Evolutionary conservation across 768 basidiomycete genomes (phyloP), one percentile per base, ranked within the genome.

Genomic region (Krasilnikovozyma curviuscula): DNA sequence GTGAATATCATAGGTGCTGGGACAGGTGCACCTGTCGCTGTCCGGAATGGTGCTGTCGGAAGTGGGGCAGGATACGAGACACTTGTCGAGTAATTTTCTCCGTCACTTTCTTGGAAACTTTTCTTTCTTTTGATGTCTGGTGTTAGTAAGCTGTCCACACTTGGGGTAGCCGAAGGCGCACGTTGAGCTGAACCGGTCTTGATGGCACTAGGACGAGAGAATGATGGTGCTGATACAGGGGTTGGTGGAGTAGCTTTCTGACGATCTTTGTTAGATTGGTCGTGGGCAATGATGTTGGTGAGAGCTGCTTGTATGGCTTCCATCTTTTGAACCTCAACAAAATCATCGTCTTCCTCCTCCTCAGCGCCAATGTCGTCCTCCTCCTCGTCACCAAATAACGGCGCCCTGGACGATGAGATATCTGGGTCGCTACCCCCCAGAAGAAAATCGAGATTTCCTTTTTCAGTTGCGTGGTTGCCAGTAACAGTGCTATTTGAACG

Each of bases 281-380:
- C 43, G 33, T 80, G 70, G 3, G 85, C 84, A 58, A 98, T 88
- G 61, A 98, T 95, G 60, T 91, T 84, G 9, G 83, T 88, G 53
- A 98, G 68, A 4, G 93, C 93, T 7, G 88, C 88, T 57, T 88
- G 86, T 18, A 97, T 93, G 3, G 91, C 89, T 57, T 88, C 85
- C 76, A 97, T 93, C 32, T 85, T 72, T 55, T 80, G 72, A 44
- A 80, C 74, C 62, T 91, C 68, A 16, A 67, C 80, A 40, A 74
- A 76, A 40, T 77, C 71, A 40, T 79, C 67, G 6, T 57, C 53
- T 25, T 55, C 51, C 7, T 39, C 54, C 10, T 42, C 51, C 7
- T 25, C 25, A 14, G 25, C 34, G 23, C 9, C 32, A 5, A 46
- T 21, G n/a, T 39, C 27, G 39, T n/a, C 19, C 34, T 35, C 30